Evolutionary conservation across 2,329 filamentous ascomycete genomes (phyloP), one percentile per base, ranked within the genome.

Genomic region (Trichoderma breve): DNA sequence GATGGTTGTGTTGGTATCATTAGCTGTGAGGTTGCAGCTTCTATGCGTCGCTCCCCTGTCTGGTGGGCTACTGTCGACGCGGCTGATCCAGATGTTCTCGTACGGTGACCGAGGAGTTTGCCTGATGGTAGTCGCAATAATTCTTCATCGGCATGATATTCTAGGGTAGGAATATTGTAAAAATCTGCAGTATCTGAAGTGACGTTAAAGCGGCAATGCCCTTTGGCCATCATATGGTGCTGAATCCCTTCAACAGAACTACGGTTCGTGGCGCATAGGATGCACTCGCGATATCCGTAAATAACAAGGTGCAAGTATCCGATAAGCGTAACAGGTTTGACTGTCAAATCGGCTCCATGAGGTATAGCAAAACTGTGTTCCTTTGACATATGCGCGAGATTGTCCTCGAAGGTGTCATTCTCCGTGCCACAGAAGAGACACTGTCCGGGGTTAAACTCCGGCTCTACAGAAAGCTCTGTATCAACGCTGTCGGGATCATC

Each of bases 181-280:
- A 86, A 85, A 3, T 84, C 82, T 28, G 77, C 74, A 14, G 80
- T 81, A 51, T 86, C 82, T 1, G 80, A 78, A n/a, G 77, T 67
- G 0, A 84, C 75, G n/a, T 85, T 78, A 47, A 86, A 81, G 5
- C 78, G 82, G 74, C 85, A 87, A 72, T 88, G 86, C 0, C 84
- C 82, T 53, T 86, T 87, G 8, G 80, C 82, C 0, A 78, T 72
- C 86, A 87, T 88, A 73, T 88, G 87, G 34, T 87, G 85, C 65
- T 86, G 85, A 0, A 84, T 81, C 0, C 82, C 87, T 65, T 85
- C 80, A 0, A 81, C 78, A 0, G 83, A 85, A 2, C 76, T 76
- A 34, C 84, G 81, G 39, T 82, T 78, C 4, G 81, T 83, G 0
- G 83, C 83, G 74, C 87, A 89, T 21, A 81, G 81, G 32, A 89